Percentiles rank a stretch among this genome's conserved stretches.
Conservation (phyloP, 164 flowering plant species). For the Berberis thunbergii region DNA sequence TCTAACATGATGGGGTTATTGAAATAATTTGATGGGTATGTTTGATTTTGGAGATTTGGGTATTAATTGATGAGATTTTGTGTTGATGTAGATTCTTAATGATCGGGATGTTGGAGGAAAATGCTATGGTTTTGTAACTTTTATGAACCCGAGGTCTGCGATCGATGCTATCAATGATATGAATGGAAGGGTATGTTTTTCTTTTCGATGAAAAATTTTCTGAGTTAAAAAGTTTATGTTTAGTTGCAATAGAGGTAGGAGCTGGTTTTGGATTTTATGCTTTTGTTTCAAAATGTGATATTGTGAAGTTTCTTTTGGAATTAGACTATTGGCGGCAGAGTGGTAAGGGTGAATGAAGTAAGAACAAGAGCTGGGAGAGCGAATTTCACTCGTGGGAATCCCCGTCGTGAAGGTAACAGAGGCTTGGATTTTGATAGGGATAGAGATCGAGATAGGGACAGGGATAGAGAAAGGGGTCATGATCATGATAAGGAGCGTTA, state of each 20-base stretch:
- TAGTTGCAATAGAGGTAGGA: background rate
- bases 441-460: slow-evolving; percentile 17
- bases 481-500: slow-evolving; percentile 37
- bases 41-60: background rate
- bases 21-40: background rate
- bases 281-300: slow-evolving; percentile 12
- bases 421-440: slow-evolving; percentile 41
- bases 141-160: slow-evolving; percentile 75
- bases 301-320: slow-evolving; percentile 12
- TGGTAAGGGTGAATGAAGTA: slow-evolving; percentile 79
- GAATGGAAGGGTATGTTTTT: slow-evolving; percentile 75
- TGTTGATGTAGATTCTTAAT: slow-evolving; percentile 55
- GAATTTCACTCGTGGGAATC: slow-evolving; percentile 31
- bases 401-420: slow-evolving; percentile 35
- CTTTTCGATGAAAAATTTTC: background rate
- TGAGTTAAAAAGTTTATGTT: background rate
- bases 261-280: background rate
- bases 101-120: slow-evolving; percentile 72
- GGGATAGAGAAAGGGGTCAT: slow-evolving; percentile 29
- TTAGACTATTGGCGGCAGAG: slow-evolving; percentile 76
- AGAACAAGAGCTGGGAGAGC: slow-evolving; percentile 55
- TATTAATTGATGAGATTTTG: background rate
- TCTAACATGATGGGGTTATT: too few relatives aligned
- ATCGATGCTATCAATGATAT: slow-evolving; percentile 72
- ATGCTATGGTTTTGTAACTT: slow-evolving; percentile 94